Evolutionary conservation across 305 asterid genomes (phyloP).

Genomic region (Fraxinus sp.): DNA sequence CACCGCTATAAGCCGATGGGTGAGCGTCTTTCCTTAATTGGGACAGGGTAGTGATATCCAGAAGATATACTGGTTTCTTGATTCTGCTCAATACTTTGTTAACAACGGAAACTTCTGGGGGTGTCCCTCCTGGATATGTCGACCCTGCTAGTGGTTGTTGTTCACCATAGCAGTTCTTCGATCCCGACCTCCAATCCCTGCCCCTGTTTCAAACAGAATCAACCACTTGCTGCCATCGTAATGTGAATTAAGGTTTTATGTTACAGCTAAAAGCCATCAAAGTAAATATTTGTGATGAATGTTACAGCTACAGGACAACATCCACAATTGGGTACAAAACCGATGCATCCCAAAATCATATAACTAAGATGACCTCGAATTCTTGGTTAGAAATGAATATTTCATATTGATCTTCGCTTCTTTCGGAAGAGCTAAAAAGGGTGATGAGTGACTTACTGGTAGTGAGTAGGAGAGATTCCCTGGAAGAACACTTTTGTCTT

Average conservation of each 20-base stretch:
- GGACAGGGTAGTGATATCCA: conserved; percentile 62
- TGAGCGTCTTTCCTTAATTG: conserved; percentile 75
- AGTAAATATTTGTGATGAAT: not conserved
- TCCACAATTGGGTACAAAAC: no score
- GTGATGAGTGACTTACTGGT: conserved; percentile 40
- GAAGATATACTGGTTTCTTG: conserved; percentile 47
- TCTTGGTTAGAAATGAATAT: not conserved
- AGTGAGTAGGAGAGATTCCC: conserved; percentile 77
- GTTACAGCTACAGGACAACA: no score
- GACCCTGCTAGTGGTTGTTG: conserved; percentile 54
- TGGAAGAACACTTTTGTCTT: conserved; percentile 72
- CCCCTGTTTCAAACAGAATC: conserved; percentile 36
- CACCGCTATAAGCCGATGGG: conserved; percentile 60
- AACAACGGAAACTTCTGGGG: conserved; percentile 48
- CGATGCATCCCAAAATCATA: not conserved
- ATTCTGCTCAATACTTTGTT: conserved; percentile 45
- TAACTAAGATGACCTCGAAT: not conserved
- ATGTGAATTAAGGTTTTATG: no score
- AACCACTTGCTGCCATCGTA: not conserved
- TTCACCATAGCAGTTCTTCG: conserved; percentile 59
- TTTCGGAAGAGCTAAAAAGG: not conserved
- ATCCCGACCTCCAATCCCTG: conserved; percentile 49
- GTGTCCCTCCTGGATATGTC: conserved; percentile 56
- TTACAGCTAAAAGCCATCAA: not conserved
- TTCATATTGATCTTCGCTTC: not conserved